Evolutionary conservation across 1,284 basidiomycete species (phyloP), one percentile per base, ranked within the genome.

Genomic region (Trametes sp.): DNA sequence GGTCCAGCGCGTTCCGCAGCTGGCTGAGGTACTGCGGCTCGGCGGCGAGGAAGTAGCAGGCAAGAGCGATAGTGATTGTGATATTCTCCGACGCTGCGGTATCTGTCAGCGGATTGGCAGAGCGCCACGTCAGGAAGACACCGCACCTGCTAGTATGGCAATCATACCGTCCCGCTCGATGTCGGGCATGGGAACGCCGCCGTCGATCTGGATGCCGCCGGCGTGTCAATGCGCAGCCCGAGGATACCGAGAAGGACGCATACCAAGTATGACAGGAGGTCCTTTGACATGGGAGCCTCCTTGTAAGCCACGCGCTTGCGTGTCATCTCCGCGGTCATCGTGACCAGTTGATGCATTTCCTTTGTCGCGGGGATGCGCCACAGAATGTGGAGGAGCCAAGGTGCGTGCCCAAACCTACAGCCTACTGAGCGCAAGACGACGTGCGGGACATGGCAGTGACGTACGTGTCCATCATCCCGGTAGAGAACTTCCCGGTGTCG

Each of bases 1-100:
- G 44, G 46, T 70, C 67, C 9, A 73, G 60, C 53, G 74, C 69
- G 33, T 52, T 57, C 11, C 55, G 65, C 1, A 76, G 67, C 21
- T 53, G 54, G 23, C 57, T 54, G 45, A 62, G 63, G 33, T 64
- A 61, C 14, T 67, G 57, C 1, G 67, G 69, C 31, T 69, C 33
- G 13, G 49, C 26, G 13, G 66, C 36, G 21, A 76, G 62, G 57
- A 54, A 66, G 52, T 69, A 75, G 26, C 71, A 62, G 11, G 58
- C 46, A 35, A 68, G 65, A n/a, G 68, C 54, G 2, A 74, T 36
- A 9, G 62, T 65, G 35, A 59, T 62, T 1, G 73, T 24, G 9
- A 62, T 69, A n/a, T 66, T 68, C 53, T 70, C 67, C 13, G 65
- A 65, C 8, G 67, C 67, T 63, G 28, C 9, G 14, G 36, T 11